Base-by-base conservation (phyloP, 805 yeast species). In the Pichia kluyveri region DNA sequence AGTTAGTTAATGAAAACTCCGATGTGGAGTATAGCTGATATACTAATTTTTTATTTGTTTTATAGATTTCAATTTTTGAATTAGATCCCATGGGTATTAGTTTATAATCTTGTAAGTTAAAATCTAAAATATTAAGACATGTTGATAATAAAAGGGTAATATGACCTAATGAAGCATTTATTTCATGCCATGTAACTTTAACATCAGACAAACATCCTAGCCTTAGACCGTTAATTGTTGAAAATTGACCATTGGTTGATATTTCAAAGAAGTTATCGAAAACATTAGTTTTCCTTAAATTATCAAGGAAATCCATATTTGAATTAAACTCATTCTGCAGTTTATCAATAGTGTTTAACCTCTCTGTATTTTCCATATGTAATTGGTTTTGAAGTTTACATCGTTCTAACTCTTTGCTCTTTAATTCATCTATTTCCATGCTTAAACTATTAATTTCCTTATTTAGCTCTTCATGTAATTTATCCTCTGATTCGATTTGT, bases 111-210 rank as follows among this genome's bases (percentile, higher is more conserved):
- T 69, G 67, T 9, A 86, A 60, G 32, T 71, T 71, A 27, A 87
- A 62, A 9, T 76, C 70, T 31, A 88, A 69, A 41, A 82, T 70
- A 12, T 77, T 68, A 1, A 77, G 65, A 3, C 89, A 72, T 1
- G 91, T 86, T 0, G 82, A 73, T 31, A 90, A 60, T 18, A 91
- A 64, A 12, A 88, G 66, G 2, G 86, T 76, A 2, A 90, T 68
- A 55, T 90, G 96, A 0, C 98, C 98, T 56, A 90, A 66, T 0
- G 95, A 96, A 2, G 95, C 93, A 60, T 89, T 90, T 40, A 88
- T 82, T 57, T 90, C 98, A 47, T 86, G 79, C 95, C 96, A 88
- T 2, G 95, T 83, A 0, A 90, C 86, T 51, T 73, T 76, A 46
- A 69, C 64, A 8, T 72, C 75, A 39, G 76, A 78, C 43, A 79